Conservation (phyloP, 1,284 basidiomycete species). For the Butyriboletus regius region DNA sequence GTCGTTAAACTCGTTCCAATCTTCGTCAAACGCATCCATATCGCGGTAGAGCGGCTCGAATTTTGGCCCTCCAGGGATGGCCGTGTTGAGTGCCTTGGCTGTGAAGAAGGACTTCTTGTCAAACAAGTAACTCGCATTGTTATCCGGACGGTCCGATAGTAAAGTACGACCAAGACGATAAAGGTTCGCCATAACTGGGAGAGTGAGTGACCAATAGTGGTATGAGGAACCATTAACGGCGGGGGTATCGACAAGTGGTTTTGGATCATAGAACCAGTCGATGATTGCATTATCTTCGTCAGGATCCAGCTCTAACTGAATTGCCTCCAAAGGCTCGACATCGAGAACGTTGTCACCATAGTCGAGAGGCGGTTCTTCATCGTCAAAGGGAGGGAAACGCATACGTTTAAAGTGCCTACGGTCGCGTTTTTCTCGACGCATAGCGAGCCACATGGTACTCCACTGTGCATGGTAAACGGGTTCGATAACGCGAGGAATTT, state of each 20-base stretch:
- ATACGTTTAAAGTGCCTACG: conserved; percentile 99
- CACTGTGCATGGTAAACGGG: conserved; percentile 98
- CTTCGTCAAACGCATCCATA: conserved; percentile 95
- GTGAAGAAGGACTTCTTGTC: conserved; percentile 98
- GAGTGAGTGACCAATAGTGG: conserved; percentile 83
- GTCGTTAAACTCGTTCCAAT: conserved; percentile 99
- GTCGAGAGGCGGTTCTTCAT: conserved; percentile 96
- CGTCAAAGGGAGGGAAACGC: conserved; percentile 99
- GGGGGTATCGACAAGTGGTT: conserved; percentile 83
- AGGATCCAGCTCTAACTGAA: conserved; percentile 91
- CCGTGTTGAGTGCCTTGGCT: conserved; percentile 95
- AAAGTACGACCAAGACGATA: conserved; percentile 93
- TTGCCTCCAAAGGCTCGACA: conserved; percentile 95
- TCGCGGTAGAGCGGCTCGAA: conserved; percentile 93
- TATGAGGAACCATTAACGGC: conserved; percentile 91
- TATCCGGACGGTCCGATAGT: conserved; percentile 85
- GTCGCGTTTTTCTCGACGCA: conserved; percentile 98
- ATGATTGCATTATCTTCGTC: conserved; percentile 91
- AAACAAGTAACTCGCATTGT: conserved; percentile 86
- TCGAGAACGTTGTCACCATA: conserved; percentile 98
- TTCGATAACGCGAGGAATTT: conserved; percentile 92
- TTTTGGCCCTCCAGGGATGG: conserved; percentile 96
- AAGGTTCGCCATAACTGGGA: conserved; percentile 93
- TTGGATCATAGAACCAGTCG: conserved; percentile 99
- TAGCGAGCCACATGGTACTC: conserved; percentile 99